phyloP scores from a whole-genome alignment of 2,329 filamentous ascomycete genomes.

The Eutypella sp. region DNA sequence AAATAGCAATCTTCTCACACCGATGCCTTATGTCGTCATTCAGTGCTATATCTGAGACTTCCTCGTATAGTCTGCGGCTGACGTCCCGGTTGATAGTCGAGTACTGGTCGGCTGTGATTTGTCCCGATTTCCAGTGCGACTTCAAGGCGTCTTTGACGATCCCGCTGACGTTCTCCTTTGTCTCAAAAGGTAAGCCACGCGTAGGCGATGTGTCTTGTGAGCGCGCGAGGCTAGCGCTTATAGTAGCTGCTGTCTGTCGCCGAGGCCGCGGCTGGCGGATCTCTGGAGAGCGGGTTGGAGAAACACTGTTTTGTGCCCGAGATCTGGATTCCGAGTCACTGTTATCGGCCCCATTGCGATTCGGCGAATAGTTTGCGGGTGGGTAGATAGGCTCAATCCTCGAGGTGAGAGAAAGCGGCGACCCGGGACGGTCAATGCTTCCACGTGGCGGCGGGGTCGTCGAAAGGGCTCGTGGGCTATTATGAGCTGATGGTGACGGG shows the following conservation, averaged over 20 bases:
- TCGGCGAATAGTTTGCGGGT: constrained; percentile 69
- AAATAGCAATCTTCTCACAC: constrained; percentile 71
- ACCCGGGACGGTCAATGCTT: constrained; percentile 57
- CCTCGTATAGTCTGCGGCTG: constrained; percentile 81
- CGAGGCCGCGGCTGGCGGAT: constrained; percentile 49
- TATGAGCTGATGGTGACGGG: constrained; percentile 58
- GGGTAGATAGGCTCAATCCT: constrained; percentile 70
- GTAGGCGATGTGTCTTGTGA: constrained; percentile 65
- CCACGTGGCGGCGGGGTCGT: constrained; percentile 64
- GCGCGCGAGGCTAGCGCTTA: constrained; percentile 33
- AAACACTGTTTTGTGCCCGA: constrained; percentile 25
- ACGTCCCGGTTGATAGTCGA: constrained; percentile 87
- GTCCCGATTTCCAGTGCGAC: constrained; percentile 74
- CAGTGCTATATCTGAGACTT: constrained; percentile 51
- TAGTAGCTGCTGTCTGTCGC: constrained; percentile 37
- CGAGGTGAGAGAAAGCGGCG: constrained; percentile 62
- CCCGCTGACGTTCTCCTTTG: constrained; percentile 82
- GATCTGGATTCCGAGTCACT: constrained; percentile 40
- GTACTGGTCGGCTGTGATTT: constrained; percentile 84
- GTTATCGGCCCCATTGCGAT: constrained; percentile 35
- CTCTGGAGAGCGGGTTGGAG: constrained; percentile 35
- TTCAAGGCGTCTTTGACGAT: constrained; percentile 81
- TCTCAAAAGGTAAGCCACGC: constrained; percentile 66
- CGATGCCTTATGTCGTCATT: constrained; percentile 61
- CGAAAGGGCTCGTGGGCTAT: constrained; percentile 63